Base-by-base conservation (phyloP, 768 basidiomycete species). In the Kondoa malvinella region DNA sequence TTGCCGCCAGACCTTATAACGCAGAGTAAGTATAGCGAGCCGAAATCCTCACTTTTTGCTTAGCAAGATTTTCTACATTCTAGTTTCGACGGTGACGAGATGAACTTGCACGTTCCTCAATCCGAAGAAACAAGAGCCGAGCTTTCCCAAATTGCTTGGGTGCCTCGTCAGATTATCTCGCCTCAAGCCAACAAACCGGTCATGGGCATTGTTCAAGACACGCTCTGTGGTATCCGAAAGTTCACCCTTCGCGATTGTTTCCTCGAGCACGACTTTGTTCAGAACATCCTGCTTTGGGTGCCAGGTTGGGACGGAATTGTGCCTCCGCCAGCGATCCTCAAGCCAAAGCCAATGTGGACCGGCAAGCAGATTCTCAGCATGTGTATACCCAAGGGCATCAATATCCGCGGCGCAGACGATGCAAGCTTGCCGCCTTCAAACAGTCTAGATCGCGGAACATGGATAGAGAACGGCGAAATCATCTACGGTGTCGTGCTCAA, bases 71-170 rank as follows among this genome's bases (percentile, higher is more conserved):
- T 31, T 29, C 21, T 31, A 12, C 17, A 21, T 33, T 56, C 25
- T 68, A 73, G 72, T 79, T 99, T 97, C 79, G 95, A 97, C 75
- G 95, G 95, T 72, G 95, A 97, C 75, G 95, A 99, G 77, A 99
- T 97, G 95, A 97, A 99, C 80, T 89, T 97, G 87, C 95, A 97
- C 77, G 86, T 99, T 50, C 95, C 95, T 29, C 95, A 99, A 76
- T 92, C 89, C 68, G 95, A 97, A 78, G 95, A 99, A 77, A 97
- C 95, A 34, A 84, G 95, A 66, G 94, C 95, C 0, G 95, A 99
- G 77, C 81, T 97, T n/a, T 88, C 87, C 74, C 91, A 97, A 77
- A 92, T 97, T 72, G 92, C 92, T 63, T 97, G 94, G 92, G 95
- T 97, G 25, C 90, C 95, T 1, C 85, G 92, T 72, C 73, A 99